Evolutionary conservation across 176 grass and related monocot genomes (phyloP), one percentile per base, ranked within the genome.

Genomic region (Puya raimondii): DNA sequence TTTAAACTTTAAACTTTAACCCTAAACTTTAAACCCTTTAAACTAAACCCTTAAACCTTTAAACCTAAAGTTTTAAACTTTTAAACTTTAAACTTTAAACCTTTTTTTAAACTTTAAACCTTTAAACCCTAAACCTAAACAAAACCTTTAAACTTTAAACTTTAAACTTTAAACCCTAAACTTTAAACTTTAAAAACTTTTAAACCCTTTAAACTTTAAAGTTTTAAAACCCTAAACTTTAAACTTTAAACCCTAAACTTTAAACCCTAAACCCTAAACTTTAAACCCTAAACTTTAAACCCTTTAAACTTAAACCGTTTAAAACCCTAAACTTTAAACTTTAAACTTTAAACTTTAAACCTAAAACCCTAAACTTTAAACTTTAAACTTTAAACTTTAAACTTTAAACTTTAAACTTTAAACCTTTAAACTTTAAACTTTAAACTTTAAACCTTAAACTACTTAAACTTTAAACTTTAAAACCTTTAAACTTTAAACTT

Each of bases 391-490:
- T 53, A 71, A 71, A 50, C 69, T 17, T 21, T 53, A 72, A 73
- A 58, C 71, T 25, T 20, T 58, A 53, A 54, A 72, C 49, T 18
- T 49, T 58, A 53, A 54, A 61, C 56, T 29, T 12, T 74, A 64
- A 65, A 74, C 72, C 72, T 2, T 25, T 65, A 74, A 74, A 74
- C 72, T 56, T 56, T 74, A 74, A n/a, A n/a, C n/a, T n/a, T n/a
- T n/a, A n/a, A n/a, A n/a, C n/a, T n/a, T n/a, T n/a, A n/a, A n/a
- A n/a, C n/a, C n/a, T n/a, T n/a, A n/a, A n/a, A n/a, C n/a, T n/a
- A n/a, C n/a, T n/a, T n/a, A n/a, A n/a, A n/a, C n/a, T n/a, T n/a
- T n/a, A n/a, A n/a, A n/a, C n/a, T n/a, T n/a, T n/a, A n/a, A n/a
- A n/a, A n/a, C n/a, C n/a, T n/a, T n/a, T n/a, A n/a, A n/a, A n/a